Base-by-base conservation (phyloP, 1,139 yeast species). In the Candida albicans region DNA sequence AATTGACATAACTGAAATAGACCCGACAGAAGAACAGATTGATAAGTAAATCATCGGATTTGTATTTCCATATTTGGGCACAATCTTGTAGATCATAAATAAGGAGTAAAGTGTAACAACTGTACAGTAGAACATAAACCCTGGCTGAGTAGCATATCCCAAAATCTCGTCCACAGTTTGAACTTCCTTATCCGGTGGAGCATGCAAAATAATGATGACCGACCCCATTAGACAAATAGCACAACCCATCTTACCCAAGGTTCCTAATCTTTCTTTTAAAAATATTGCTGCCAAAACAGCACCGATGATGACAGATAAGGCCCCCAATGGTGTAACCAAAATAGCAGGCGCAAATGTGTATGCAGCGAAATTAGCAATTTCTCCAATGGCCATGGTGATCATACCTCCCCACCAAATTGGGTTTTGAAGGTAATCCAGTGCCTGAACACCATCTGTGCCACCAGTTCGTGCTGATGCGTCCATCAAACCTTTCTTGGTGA, bases 361-460 rank as follows among this genome's bases (percentile, higher is more conserved):
- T 1, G 97, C 97, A 10, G 96, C 96, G 62, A 89, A 89, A 62
- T 89, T 89, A 45, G 96, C 96, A 38, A 89, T 69, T 62, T 89
- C 97, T 4, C 97, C 97, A 31, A 89, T 66, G 1, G 95, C 96
- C 97, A 89, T 90, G 43, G 95, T 81, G 30, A 82, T 58, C 79
- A 90, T 89, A 12, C 97, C 97, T 0, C 95, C 89, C 90, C 96
- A 87, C 97, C 97, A 89, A 37, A 88, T 79, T 8, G 97, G 96
- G 61, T 87, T 88, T 52, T 77, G 82, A 49, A 89, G 70, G 61
- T 89, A 89, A 56, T 84, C 83, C 57, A 77, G 82, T 15, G 88
- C 87, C 46, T 85, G 87, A 30, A 84, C 87, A 5, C 46, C 35
- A 45, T 75, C 64, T 37, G 63, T 78, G 37, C 76, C 70, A 1